Evolutionary conservation across 805 yeast genomes (phyloP).

Genomic region (Candida qinlingensis): DNA sequence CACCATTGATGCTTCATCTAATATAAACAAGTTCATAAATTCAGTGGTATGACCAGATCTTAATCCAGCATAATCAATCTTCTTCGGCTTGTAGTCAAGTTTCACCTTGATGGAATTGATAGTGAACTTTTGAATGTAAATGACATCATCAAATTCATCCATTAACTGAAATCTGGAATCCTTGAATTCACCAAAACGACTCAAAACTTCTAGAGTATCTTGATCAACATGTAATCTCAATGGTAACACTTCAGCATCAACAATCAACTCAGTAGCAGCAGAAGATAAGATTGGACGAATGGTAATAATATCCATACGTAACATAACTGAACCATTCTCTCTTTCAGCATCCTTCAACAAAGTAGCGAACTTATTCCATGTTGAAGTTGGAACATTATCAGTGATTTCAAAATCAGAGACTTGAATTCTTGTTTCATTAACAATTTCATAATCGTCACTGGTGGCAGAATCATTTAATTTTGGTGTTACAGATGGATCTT

Average conservation of each 20-base stretch:
- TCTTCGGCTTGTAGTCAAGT: conserved; percentile 89
- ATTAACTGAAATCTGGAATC: conserved; percentile 61
- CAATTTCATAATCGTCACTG: conserved; percentile 31
- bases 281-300: conserved; percentile 59
- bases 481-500: conserved; percentile 36
- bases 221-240: conserved; percentile 84
- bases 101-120: conserved; percentile 56
- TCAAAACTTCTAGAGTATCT: conserved; percentile 81
- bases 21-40: conserved; percentile 78
- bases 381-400: conserved; percentile 80
- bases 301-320: conserved; percentile 45
- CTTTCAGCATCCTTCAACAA: conserved; percentile 63
- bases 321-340: conserved; percentile 63
- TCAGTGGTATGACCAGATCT: conserved; percentile 84
- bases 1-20: conserved; percentile 78
- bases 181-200: conserved; percentile 75
- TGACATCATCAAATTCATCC: conserved; percentile 54
- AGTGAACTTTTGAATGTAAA: conserved; percentile 64
- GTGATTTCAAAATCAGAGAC: conserved; percentile 53
- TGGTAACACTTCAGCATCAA: conserved; percentile 59
- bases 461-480: neutral
- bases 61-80: conserved; percentile 77
- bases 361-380: conserved; percentile 83
- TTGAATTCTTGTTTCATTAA: conserved; percentile 44
- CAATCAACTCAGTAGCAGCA: conserved; percentile 62